Conservation (phyloP, 148 eudicot species). For the Camellia japonica region DNA sequence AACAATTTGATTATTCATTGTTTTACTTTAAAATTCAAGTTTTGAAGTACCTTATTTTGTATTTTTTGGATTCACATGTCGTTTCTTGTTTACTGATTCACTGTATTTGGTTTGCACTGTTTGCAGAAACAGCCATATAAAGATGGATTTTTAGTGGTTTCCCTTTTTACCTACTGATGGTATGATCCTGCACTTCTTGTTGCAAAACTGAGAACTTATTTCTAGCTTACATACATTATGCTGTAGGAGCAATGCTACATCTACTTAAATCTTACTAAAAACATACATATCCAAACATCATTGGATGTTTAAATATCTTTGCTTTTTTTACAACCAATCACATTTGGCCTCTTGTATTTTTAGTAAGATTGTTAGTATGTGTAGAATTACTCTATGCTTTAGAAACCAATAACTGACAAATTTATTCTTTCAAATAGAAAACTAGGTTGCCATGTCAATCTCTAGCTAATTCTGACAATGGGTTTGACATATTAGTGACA, state of each 20-base stretch:
- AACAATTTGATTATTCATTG: neutral
- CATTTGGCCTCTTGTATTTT: too few relatives aligned
- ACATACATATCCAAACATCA: too few relatives aligned
- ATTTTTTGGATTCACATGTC: neutral
- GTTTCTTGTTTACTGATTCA: slow-evolving; percentile 9
- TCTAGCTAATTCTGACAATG: neutral
- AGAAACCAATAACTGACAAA: neutral
- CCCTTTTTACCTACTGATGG: slow-evolving; percentile 18
- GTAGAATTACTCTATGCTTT: neutral
- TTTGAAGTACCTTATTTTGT: neutral
- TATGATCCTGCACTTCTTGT: slow-evolving; percentile 15
- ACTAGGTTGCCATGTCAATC: neutral
- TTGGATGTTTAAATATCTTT: too few relatives aligned
- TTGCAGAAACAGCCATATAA: slow-evolving; percentile 25
- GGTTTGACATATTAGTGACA: neutral
- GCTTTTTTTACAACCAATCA: too few relatives aligned
- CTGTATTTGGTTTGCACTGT: slow-evolving; percentile 15
- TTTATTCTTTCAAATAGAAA: neutral
- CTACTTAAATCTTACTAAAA: too few relatives aligned
- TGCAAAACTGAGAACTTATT: neutral
- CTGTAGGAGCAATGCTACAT: neutral
- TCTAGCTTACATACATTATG: neutral
- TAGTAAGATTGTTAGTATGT: too few relatives aligned
- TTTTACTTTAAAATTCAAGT: neutral
- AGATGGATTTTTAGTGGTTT: slow-evolving; percentile 21